Evolutionary conservation across 2,329 filamentous ascomycete genomes (phyloP).

Genomic region (Penicillium sp.): DNA sequence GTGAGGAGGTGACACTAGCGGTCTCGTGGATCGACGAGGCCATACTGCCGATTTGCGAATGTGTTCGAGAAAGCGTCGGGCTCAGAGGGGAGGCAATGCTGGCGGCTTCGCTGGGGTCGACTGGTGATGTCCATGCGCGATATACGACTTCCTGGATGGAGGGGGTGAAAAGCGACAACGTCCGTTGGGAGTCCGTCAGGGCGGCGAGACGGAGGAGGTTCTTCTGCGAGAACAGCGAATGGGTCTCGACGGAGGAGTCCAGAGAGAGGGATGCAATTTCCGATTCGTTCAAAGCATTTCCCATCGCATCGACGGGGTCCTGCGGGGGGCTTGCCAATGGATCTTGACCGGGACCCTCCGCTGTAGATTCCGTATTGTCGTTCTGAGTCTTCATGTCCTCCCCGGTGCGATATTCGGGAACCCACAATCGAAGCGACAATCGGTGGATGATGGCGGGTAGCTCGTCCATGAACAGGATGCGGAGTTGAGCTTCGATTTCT

Average conservation of each 20-base stretch:
- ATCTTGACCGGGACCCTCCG: slow-evolving; percentile 70
- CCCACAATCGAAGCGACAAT: slow-evolving; percentile 85
- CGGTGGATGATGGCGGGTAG: slow-evolving; percentile 95
- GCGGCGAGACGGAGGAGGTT: slow-evolving; percentile 83
- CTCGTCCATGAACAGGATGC: slow-evolving; percentile 97
- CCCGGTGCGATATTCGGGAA: slow-evolving; percentile 78
- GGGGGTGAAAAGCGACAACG: slow-evolving; percentile 88
- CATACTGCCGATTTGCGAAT: slow-evolving; percentile 68
- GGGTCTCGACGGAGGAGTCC: slow-evolving; percentile 78
- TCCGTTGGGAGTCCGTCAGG: slow-evolving; percentile 85
- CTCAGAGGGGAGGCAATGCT: slow-evolving; percentile 50
- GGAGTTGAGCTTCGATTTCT: slow-evolving; percentile 91
- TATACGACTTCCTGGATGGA: slow-evolving; percentile 90
- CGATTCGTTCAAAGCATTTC: slow-evolving; percentile 75
- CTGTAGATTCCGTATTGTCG: slow-evolving; percentile 55
- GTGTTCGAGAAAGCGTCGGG: slow-evolving; percentile 64
- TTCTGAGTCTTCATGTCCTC: slow-evolving; percentile 63
- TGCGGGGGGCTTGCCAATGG: slow-evolving; percentile 81
- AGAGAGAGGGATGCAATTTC: slow-evolving; percentile 78
- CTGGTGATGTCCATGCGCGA: slow-evolving; percentile 84
- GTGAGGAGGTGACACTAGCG: slow-evolving; percentile 68
- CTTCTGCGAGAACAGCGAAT: slow-evolving; percentile 93
- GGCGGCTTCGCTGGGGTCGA: slow-evolving; percentile 68
- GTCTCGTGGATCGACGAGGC: slow-evolving; percentile 74
- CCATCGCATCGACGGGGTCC: slow-evolving; percentile 80